Evolutionary conservation across 31 red algal species (phyloP).

Genomic region (Asparagopsis taxiformis): DNA sequence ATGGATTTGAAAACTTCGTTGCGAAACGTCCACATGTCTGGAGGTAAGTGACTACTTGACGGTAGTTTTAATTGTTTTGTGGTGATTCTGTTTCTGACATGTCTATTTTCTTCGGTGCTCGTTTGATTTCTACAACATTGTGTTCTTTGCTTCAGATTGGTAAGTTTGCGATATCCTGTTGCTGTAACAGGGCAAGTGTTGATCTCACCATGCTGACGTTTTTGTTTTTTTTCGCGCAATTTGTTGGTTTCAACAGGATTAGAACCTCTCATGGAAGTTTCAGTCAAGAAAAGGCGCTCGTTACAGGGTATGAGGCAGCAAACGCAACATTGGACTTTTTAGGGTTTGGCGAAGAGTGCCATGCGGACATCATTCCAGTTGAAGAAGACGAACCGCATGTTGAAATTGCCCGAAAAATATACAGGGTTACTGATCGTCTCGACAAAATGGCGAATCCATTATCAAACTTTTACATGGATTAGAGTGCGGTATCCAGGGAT

Average conservation of each 20-base stretch:
- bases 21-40: constrained; percentile 62
- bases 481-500: not conserved
- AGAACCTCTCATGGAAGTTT: constrained; percentile 77
- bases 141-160: too few species aligned
- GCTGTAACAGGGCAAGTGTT: too few species aligned
- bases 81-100: too few species aligned
- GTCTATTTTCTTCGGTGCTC: too few species aligned
- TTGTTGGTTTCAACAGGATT: constrained; percentile 57
- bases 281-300: constrained; percentile 86
- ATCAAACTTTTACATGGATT: constrained; percentile 48
- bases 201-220: too few species aligned
- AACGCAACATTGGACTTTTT: constrained; percentile 72
- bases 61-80: too few species aligned
- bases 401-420: constrained; percentile 30
- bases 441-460: constrained; percentile 30
- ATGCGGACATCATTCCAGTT: constrained; percentile 66
- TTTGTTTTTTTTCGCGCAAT: not conserved
- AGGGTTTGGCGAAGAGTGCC: constrained; percentile 28
- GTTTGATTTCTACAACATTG: too few species aligned
- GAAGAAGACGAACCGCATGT: constrained; percentile 81
- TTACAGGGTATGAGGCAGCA: constrained; percentile 84
- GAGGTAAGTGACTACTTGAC: constrained; percentile 32
- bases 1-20: constrained; percentile 53
- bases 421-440: constrained; percentile 25
- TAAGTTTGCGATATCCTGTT: too few species aligned